Evolutionary conservation across 148 eudicot species (phyloP).

Genomic region (Chenopodium berlandieri): DNA sequence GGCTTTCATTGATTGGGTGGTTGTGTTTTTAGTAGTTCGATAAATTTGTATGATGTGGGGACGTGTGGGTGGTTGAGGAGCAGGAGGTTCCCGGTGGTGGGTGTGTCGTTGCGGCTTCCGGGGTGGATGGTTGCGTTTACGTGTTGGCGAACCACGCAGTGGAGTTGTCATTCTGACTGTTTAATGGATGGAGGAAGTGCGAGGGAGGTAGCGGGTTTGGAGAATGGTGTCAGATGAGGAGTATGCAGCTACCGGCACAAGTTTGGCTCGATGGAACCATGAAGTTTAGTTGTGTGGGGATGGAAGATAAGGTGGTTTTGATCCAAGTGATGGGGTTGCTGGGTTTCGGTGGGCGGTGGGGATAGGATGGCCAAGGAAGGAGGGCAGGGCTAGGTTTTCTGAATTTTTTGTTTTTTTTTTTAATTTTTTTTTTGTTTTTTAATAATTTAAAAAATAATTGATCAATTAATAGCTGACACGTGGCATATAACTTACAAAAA

Average conservation of each 20-base stretch:
- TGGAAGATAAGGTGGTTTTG: conserved; percentile 72
- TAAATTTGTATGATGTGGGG: conserved; percentile 68
- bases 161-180: conserved; percentile 78
- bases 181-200: conserved; percentile 38
- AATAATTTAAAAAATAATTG: too few species aligned
- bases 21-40: conserved; percentile 58
- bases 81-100: conserved; percentile 76
- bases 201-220: conserved; percentile 35
- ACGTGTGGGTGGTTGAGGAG: conserved; percentile 57
- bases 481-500: too few species aligned
- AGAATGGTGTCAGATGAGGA: conserved; percentile 64
- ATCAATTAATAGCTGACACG: too few species aligned
- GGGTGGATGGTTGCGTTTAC: conserved; percentile 49
- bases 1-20: too few species aligned
- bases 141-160: conserved; percentile 73
- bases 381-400: too few species aligned
- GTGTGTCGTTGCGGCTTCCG: conserved; percentile 84
- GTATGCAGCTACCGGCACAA: conserved; percentile 67
- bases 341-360: too few species aligned
- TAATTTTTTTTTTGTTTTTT: too few species aligned
- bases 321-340: conserved; percentile 53
- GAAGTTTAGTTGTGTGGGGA: conserved; percentile 67
- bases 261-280: conserved; percentile 43
- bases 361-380: too few species aligned
- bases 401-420: too few species aligned